Evolutionary conservation across 2,329 filamentous ascomycete genomes (phyloP).

Genomic region (Clonostachys chloroleuca): DNA sequence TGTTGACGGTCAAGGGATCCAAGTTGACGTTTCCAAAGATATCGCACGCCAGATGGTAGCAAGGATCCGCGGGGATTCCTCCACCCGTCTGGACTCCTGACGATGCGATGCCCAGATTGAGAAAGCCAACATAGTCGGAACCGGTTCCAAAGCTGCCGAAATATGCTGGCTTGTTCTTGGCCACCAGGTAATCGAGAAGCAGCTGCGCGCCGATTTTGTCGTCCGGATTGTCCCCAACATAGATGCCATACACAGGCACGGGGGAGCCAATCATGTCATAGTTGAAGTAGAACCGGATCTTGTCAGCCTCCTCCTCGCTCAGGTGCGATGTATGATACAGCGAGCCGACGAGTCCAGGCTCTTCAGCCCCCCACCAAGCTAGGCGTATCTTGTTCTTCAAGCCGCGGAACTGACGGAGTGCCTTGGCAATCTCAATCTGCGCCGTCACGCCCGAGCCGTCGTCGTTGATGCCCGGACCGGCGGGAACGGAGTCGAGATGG

Average conservation of each 20-base stretch:
- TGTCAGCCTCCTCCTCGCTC: slow-evolving; percentile 25
- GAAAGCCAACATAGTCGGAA: slow-evolving; percentile 31
- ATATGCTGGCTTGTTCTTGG: slow-evolving; percentile 16
- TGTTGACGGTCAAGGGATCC: slow-evolving; percentile 28
- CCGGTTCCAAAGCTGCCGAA: slow-evolving; percentile 22
- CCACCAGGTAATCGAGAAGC: slow-evolving; percentile 21
- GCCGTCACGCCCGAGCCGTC: slow-evolving; percentile 57
- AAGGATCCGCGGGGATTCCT: slow-evolving; percentile 19
- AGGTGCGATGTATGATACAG: slow-evolving; percentile 21
- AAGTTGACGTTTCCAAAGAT: slow-evolving; percentile 32
- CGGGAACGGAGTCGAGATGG: slow-evolving; percentile 35
- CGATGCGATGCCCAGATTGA: slow-evolving; percentile 25
- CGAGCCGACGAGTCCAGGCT: slow-evolving; percentile 26
- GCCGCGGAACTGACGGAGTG: slow-evolving; percentile 22
- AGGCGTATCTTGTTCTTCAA: slow-evolving; percentile 32
- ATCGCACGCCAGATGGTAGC: slow-evolving; percentile 35
- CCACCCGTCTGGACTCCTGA: slow-evolving; percentile 33
- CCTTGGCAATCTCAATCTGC: slow-evolving; percentile 51
- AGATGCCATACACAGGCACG: slow-evolving; percentile 20
- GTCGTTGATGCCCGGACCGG: slow-evolving; percentile 56
- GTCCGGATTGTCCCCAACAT: slow-evolving; percentile 19
- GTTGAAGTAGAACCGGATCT: slow-evolving; percentile 59
- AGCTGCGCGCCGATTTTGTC: slow-evolving; percentile 20
- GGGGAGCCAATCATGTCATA: slow-evolving; percentile 56
- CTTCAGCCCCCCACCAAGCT: slow-evolving; percentile 32